These are phyloP conservation scores for Schrenkiella parvula DNA, from an alignment of 345 rosid genomes.

Conservation along the genomic window DNA sequence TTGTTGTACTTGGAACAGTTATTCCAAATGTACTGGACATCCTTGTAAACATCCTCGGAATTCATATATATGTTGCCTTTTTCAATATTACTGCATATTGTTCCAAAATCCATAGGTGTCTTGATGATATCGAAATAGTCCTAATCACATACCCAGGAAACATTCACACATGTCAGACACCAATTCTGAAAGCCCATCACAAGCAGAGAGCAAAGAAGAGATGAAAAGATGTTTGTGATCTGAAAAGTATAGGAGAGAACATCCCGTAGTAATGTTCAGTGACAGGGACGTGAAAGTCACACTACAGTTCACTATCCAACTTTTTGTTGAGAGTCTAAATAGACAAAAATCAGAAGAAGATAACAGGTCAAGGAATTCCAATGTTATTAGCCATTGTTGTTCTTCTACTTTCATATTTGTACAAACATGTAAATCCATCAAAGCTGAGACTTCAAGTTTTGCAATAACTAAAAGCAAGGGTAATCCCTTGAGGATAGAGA, in stretches of 20 bases:
- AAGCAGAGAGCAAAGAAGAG: not conserved
- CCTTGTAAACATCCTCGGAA: constrained; percentile 84
- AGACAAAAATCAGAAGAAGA: not conserved
- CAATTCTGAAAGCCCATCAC: not conserved
- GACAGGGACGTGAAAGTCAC: not conserved
- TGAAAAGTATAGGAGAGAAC: not conserved
- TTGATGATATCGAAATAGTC: constrained; percentile 92
- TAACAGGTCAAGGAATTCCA: not conserved
- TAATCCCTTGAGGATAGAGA: not conserved
- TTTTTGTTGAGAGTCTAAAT: not conserved
- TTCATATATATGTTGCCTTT: constrained; percentile 61
- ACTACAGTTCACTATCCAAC: not conserved
- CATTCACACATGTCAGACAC: not conserved
- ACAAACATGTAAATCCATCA: not conserved
- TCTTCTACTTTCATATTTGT: not conserved
- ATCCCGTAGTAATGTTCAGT: not conserved
- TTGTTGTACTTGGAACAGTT: constrained; percentile 90
- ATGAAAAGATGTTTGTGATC: not conserved
- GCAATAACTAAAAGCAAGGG: not conserved
- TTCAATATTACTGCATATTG: constrained; percentile 78
- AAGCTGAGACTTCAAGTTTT: not conserved
- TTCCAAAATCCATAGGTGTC: constrained; percentile 99
- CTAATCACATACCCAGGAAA: constrained; percentile 40
- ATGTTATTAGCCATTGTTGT: not conserved
- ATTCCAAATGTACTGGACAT: constrained; percentile 85